A percentile compares a stretch with the other conserved stretches of the same genome.
Conservation (phyloP, 2,329 filamentous ascomycete genomes). For the Colletotrichum tofieldiae region DNA sequence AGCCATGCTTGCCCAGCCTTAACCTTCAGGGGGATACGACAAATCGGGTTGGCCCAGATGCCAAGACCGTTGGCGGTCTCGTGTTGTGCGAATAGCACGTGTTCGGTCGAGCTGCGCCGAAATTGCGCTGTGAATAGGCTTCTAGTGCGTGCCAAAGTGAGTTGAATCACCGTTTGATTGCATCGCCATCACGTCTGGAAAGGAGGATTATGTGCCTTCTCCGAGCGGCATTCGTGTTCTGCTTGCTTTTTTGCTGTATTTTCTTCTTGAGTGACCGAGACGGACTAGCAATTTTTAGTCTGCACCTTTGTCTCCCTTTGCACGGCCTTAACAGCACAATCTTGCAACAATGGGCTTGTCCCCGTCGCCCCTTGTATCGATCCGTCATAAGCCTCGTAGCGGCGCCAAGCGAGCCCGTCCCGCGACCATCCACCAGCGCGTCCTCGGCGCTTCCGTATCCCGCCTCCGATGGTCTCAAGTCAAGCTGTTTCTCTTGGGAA, state of each 20-base stretch:
- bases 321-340: neutral
- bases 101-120: constrained; percentile 19
- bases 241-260: constrained; percentile 6
- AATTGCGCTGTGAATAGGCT: constrained; percentile 5
- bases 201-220: neutral
- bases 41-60: constrained; percentile 3
- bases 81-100: constrained; percentile 10
- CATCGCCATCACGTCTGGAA: neutral
- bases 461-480: neutral
- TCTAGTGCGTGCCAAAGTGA: neutral
- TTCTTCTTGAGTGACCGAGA: neutral
- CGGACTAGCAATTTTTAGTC: neutral
- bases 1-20: constrained; percentile 18
- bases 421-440: constrained; percentile 10
- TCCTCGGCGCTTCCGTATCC: constrained; percentile 12
- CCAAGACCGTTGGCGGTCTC: constrained; percentile 26
- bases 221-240: neutral
- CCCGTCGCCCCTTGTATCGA: constrained; percentile 15
- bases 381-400: constrained; percentile 23
- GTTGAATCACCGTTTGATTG: constrained; percentile 9
- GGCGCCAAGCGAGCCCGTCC: constrained; percentile 25
- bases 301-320: constrained; percentile 10
- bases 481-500: neutral
- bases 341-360: constrained; percentile 21
- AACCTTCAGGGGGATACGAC: neutral